These are phyloP conservation scores for Letharia lupina DNA, from an alignment of 495 filamentous ascomycete genomes.

Conservation along the genomic window DNA sequence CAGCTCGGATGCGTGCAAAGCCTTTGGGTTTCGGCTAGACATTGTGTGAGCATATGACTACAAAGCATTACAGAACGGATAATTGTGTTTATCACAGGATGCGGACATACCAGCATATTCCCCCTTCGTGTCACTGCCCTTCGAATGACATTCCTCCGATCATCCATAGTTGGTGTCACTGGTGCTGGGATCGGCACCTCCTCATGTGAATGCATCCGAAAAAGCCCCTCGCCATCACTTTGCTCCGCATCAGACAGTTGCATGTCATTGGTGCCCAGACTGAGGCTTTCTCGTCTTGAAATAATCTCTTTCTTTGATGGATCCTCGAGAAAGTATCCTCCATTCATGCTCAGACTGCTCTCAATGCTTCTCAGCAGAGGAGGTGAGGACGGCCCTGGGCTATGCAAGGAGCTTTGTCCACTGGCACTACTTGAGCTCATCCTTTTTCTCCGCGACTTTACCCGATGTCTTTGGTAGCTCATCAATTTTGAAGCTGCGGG, in stretches of 20 bases:
- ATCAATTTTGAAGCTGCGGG: slow-evolving; percentile 61
- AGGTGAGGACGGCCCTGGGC: slow-evolving; percentile 54
- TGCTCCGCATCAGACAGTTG: slow-evolving; percentile 69
- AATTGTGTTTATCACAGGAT: neutral
- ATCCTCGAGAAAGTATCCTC: slow-evolving; percentile 37
- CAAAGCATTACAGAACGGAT: neutral
- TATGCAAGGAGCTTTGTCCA: slow-evolving; percentile 60
- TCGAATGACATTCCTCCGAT: slow-evolving; percentile 40
- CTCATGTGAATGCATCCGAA: slow-evolving; percentile 15
- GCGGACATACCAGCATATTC: slow-evolving; percentile 66
- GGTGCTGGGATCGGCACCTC: slow-evolving; percentile 19
- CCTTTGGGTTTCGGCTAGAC: slow-evolving; percentile 82
- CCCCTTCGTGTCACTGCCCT: slow-evolving; percentile 75
- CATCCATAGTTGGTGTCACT: slow-evolving; percentile 29
- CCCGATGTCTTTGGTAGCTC: slow-evolving; percentile 64
- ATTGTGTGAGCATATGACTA: slow-evolving; percentile 18
- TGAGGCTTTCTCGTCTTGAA: slow-evolving; percentile 71
- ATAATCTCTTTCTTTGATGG: slow-evolving; percentile 40
- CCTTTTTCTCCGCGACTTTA: slow-evolving; percentile 46
- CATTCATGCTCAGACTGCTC: slow-evolving; percentile 33
- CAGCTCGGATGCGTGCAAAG: slow-evolving; percentile 86
- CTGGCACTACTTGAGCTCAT: slow-evolving; percentile 61
- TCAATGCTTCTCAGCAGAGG: slow-evolving; percentile 56
- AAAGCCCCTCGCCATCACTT: slow-evolving; percentile 58
- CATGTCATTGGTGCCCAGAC: slow-evolving; percentile 75